A percentile compares a stretch with the other conserved stretches of the same genome.
phyloP scores from a whole-genome alignment of 495 filamentous ascomycete genomes.

The Penicillium soppii region DNA sequence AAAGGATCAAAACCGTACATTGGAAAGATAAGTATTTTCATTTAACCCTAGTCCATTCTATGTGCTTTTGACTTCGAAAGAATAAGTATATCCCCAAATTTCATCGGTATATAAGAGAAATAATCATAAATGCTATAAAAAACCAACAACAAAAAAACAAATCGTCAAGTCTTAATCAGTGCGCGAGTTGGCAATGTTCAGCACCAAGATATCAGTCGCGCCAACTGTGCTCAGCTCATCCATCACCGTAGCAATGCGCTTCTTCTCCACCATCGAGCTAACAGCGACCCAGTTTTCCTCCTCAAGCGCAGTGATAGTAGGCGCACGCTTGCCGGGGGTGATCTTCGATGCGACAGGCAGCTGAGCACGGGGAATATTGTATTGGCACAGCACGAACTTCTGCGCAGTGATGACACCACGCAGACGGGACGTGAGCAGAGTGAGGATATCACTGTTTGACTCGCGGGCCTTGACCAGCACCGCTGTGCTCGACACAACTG shows the following conservation, averaged over 20 bases:
- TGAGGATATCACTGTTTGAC: conserved; percentile 77
- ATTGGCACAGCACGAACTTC: conserved; percentile 91
- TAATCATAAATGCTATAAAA: conserved; percentile 11
- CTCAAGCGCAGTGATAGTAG: conserved; percentile 83
- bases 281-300: conserved; percentile 92
- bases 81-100: conserved; percentile 2
- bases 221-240: conserved; percentile 79
- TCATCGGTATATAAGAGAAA: conserved; percentile 14
- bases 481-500: conserved; percentile 81
- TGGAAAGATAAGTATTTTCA: too few species aligned
- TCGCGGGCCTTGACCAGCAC: conserved; percentile 89
- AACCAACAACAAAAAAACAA: conserved; percentile 8
- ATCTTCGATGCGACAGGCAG: conserved; percentile 69
- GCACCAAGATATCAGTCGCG: conserved; percentile 83
- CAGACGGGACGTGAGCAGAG: conserved; percentile 79
- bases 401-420: conserved; percentile 94
- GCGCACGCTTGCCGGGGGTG: conserved; percentile 92
- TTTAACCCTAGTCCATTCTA: conserved; percentile 22
- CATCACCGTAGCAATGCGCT: conserved; percentile 84
- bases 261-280: conserved; percentile 91
- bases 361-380: conserved; percentile 75
- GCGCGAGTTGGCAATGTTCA: conserved; percentile 85
- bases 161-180: conserved; percentile 35
- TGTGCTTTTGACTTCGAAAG: conserved; percentile 15
- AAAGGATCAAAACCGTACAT: background rate